These are phyloP conservation scores for Polychaeton citri DNA, from an alignment of 2,329 filamentous ascomycete genomes.

Conservation along the genomic window DNA sequence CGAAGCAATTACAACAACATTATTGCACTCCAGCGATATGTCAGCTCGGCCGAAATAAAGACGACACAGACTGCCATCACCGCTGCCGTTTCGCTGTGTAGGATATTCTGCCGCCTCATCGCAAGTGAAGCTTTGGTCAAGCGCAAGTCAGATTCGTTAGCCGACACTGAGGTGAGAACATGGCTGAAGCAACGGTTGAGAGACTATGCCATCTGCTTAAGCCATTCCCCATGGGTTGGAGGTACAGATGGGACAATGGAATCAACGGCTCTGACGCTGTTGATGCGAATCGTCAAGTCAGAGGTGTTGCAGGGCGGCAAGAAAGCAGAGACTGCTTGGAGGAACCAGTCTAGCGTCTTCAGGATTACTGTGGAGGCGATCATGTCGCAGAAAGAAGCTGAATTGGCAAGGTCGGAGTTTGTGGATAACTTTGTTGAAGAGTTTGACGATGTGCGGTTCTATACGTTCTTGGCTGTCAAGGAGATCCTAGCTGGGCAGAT, in stretches of 20 bases:
- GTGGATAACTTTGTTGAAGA: slow-evolving; percentile 63
- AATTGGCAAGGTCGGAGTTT: slow-evolving; percentile 56
- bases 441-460: slow-evolving; percentile 75
- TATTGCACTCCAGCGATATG: slow-evolving; percentile 48
- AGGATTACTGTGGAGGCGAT: slow-evolving; percentile 50
- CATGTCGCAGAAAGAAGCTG: slow-evolving; percentile 43
- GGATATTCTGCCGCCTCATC: slow-evolving; percentile 72
- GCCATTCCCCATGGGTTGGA: slow-evolving; percentile 48
- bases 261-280: slow-evolving; percentile 58
- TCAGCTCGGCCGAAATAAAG: slow-evolving; percentile 37
- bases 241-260: slow-evolving; percentile 48
- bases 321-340: slow-evolving; percentile 51
- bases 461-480: slow-evolving; percentile 63
- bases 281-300: slow-evolving; percentile 74
- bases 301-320: slow-evolving; percentile 46
- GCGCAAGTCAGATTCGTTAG: slow-evolving; percentile 53
- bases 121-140: slow-evolving; percentile 57
- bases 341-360: slow-evolving; percentile 45
- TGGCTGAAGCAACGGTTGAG: slow-evolving; percentile 67
- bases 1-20: slow-evolving; percentile 91
- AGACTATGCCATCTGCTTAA: slow-evolving; percentile 40
- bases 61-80: slow-evolving; percentile 36
- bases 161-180: slow-evolving; percentile 57
- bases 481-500: slow-evolving; percentile 25
- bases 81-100: slow-evolving; percentile 68